Conservation (phyloP, 2,329 filamentous ascomycete genomes). For the Cladosporium austrohemisphaericum region DNA sequence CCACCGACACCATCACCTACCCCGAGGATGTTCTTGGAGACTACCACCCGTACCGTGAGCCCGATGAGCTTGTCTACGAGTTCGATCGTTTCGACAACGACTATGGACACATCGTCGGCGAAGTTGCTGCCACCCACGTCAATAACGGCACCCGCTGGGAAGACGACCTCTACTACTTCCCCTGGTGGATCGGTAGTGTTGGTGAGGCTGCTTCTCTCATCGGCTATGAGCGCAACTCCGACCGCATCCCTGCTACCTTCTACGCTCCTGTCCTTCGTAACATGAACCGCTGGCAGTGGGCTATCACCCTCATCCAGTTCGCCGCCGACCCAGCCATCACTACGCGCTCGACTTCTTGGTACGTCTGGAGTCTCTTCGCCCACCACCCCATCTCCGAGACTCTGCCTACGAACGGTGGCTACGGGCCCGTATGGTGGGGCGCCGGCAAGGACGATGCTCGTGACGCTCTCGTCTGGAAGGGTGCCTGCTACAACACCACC, state of each 20-base stretch:
- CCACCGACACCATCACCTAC: slow-evolving; percentile 15
- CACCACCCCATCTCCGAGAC: slow-evolving; percentile 32
- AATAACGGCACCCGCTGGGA: slow-evolving; percentile 49
- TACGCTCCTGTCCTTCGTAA: slow-evolving; percentile 36
- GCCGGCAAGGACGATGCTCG: slow-evolving; percentile 36
- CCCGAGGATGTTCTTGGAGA: slow-evolving; percentile 20
- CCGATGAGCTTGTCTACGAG: slow-evolving; percentile 18
- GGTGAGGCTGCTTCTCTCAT: slow-evolving; percentile 62
- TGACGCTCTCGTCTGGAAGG: slow-evolving; percentile 38
- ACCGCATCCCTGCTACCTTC: slow-evolving; percentile 51
- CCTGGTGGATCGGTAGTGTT: slow-evolving; percentile 51
- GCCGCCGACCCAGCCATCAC: slow-evolving; percentile 33
- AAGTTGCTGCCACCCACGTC: slow-evolving; percentile 44
- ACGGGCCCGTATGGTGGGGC: slow-evolving; percentile 42
- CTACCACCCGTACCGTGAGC: slow-evolving; percentile 24
- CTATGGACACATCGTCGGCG: slow-evolving; percentile 21
- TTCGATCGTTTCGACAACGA: slow-evolving; percentile 43
- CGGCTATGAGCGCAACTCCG: slow-evolving; percentile 60
- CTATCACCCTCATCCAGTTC: slow-evolving; percentile 37
- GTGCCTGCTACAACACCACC: slow-evolving; percentile 47
- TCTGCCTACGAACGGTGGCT: slow-evolving; percentile 33
- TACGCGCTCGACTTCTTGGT: slow-evolving; percentile 23
- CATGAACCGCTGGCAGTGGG: slow-evolving; percentile 24
- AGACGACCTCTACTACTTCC: slow-evolving; percentile 25
- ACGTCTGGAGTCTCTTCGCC: slow-evolving; percentile 28